Evolutionary conservation across 2,329 filamentous ascomycete genomes (phyloP), one percentile per base, ranked within the genome.

Genomic region (Davidsoniella eucalypti): DNA sequence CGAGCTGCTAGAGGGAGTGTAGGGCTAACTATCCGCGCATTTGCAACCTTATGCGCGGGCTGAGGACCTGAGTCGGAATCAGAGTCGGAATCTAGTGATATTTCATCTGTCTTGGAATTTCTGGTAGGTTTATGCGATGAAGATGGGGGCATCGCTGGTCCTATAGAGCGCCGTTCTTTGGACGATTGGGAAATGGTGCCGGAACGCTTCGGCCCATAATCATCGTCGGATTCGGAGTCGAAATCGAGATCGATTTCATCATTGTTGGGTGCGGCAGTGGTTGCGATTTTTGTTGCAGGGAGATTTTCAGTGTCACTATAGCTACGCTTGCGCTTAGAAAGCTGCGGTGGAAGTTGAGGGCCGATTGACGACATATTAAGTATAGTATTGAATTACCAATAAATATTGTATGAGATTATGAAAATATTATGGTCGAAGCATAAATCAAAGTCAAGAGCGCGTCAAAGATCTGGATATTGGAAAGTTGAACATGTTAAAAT

Each of bases 271-370:
- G 12, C 17, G 37, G 23, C 8, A 6, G 40, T 41, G 18, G 38
- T 41, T 6, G 70, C 57, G 58, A 64, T 56, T 57, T 79, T 79
- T 49, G 63, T 55, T 4, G 68, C 68, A 37, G 67, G 70, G 10
- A 44, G 33, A 10, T 62, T 58, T 29, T 61, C 60, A 47, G 64
- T 64, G 44, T 69, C 63, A 39, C 69, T 67, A 4, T 67, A 57
- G 4, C 68, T 71, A 58, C 75, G 75, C 58, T 80, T 80, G 58
- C 78, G 72, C 62, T 81, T 81, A 33, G 75, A 60, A 40, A 82
- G 70, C 54, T 84, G 77, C 4, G 82, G 72, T 10, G 84, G 83
- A 21, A 87, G 63, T 54, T 79, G 70, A 12, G 84, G 83, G 4
- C 83, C 82, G 59, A 85, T 79, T 33, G 76, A 78, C 47, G 79